A percentile compares a stretch with the other conserved stretches of the same genome.
Evolutionary conservation across 768 basidiomycete species (phyloP).

Genomic region (Panaeolus cyanescens): DNA sequence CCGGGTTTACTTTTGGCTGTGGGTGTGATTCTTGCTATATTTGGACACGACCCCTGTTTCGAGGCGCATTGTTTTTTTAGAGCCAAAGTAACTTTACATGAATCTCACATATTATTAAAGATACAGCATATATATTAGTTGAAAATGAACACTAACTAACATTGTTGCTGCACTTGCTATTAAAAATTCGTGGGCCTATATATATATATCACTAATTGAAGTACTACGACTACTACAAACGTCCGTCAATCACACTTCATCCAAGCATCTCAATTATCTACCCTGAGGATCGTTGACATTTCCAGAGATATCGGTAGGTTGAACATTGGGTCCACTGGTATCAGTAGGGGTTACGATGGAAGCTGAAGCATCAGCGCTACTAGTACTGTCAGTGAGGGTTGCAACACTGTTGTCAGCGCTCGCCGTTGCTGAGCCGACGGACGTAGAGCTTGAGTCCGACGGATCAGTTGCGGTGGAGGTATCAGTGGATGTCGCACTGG

Average conservation of each 20-base stretch:
- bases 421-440: not conserved
- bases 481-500: not conserved
- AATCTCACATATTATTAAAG: not conserved
- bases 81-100: not conserved
- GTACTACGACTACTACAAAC: not conserved
- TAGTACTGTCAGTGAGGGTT: constrained; percentile 14
- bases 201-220: not conserved
- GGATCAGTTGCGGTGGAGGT: not conserved
- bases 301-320: constrained; percentile 28
- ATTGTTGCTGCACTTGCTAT: not conserved
- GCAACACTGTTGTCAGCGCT: constrained; percentile 12
- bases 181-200: not conserved
- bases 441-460: not conserved
- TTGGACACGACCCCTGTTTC: not conserved
- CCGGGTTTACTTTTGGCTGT: not conserved
- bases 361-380: constrained; percentile 14
- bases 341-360: constrained; percentile 14
- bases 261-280: not conserved
- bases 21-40: constrained; percentile 1
- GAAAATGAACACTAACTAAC: not conserved
- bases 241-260: not conserved
- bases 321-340: constrained; percentile 16
- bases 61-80: too few species aligned
- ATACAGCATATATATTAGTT: not conserved
- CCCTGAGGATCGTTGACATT: constrained; percentile 31